These are phyloP conservation scores for Suillus sp. DNA, from an alignment of 768 basidiomycete species.

Conservation along the genomic window DNA sequence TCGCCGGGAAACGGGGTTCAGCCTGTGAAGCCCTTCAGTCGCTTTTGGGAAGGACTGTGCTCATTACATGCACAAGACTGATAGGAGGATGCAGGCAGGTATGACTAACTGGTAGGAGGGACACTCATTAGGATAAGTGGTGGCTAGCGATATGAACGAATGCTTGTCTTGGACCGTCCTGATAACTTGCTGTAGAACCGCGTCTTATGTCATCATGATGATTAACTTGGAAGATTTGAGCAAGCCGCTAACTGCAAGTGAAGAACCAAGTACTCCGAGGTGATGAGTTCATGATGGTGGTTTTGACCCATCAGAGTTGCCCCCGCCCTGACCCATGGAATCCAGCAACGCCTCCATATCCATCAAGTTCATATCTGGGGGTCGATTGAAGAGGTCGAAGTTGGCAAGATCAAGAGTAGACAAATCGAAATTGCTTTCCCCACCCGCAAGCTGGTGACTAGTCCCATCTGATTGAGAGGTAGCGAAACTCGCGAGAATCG, in stretches of 20 bases:
- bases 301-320: conserved; percentile 29
- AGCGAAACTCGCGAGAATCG: conserved; percentile 50
- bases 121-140: not conserved
- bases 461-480: conserved; percentile 27
- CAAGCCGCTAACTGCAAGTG: not conserved
- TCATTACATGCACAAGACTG: not conserved
- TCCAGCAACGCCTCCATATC: conserved; percentile 59
- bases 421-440: conserved; percentile 48
- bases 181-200: not conserved
- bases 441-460: conserved; percentile 19
- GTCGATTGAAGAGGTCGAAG: conserved; percentile 44
- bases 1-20: not conserved
- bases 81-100: not conserved
- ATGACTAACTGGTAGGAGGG: not conserved
- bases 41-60: not conserved
- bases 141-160: not conserved
- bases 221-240: not conserved
- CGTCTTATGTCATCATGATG: not conserved
- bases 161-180: not conserved
- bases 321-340: conserved; percentile 36
- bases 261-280: no score
- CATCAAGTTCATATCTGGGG: conserved; percentile 47
- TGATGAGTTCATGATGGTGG: conserved; percentile 18
- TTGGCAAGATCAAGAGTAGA: conserved; percentile 48
- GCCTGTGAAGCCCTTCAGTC: not conserved